Evolutionary conservation across 2,329 filamentous ascomycete species (phyloP).

Genomic region (Boeremia lycopersici): DNA sequence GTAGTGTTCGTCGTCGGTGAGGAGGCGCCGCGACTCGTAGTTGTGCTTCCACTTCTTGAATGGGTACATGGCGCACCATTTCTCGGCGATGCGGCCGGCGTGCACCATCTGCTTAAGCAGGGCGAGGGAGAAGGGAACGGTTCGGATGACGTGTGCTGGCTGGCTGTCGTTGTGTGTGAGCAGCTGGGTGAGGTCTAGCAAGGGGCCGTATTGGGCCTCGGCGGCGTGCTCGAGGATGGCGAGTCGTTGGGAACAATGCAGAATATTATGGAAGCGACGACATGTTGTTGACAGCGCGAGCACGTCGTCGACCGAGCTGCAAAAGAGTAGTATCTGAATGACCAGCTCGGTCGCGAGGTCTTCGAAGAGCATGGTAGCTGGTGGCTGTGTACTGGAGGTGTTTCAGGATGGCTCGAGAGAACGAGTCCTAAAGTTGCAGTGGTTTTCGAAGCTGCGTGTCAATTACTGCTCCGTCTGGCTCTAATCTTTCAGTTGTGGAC

Average conservation of each 20-base stretch:
- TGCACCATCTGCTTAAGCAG: constrained; percentile 62
- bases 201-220: constrained; percentile 63
- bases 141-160: constrained; percentile 60
- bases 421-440: neutral
- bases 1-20: constrained; percentile 57
- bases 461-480: neutral
- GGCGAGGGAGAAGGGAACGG: constrained; percentile 60
- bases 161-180: constrained; percentile 66
- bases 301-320: constrained; percentile 59
- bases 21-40: constrained; percentile 60
- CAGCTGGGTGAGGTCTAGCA: constrained; percentile 64
- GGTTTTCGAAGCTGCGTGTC: neutral
- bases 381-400: constrained; percentile 4
- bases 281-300: constrained; percentile 61
- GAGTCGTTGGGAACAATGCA: constrained; percentile 60
- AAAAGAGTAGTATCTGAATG: constrained; percentile 61
- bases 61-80: constrained; percentile 67
- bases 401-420: neutral
- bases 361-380: constrained; percentile 59
- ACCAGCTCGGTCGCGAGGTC: constrained; percentile 64
- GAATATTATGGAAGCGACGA: constrained; percentile 60
- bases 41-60: constrained; percentile 67
- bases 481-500: neutral
- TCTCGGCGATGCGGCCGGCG: constrained; percentile 60
- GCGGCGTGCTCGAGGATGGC: constrained; percentile 60